A percentile compares a stretch with the other conserved stretches of the same genome.
Evolutionary conservation across 2,329 filamentous ascomycete species (phyloP).

Genomic region (Cytospora mali): DNA sequence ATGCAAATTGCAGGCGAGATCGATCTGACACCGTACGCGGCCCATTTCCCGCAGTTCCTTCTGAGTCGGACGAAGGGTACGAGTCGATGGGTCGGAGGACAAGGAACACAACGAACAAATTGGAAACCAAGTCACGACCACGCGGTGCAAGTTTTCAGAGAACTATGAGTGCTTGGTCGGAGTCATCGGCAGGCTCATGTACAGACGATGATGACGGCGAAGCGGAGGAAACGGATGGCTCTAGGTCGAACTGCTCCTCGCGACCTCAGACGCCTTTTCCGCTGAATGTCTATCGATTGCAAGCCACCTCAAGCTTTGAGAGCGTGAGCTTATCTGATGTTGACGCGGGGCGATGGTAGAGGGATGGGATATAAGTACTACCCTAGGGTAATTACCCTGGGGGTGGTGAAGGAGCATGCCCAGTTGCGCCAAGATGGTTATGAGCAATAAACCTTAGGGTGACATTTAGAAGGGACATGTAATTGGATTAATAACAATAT

Average conservation of each 20-base stretch:
- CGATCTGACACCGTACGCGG: slow-evolving; percentile 9
- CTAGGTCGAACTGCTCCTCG: slow-evolving; percentile 1
- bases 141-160: slow-evolving; percentile 15
- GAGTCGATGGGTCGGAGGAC: slow-evolving; percentile 16
- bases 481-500: too few relatives aligned
- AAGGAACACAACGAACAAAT: slow-evolving; percentile 6
- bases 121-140: not conserved
- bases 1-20: not conserved
- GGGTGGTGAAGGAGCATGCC: too few relatives aligned
- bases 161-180: slow-evolving; percentile 18
- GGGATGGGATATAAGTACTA: too few relatives aligned
- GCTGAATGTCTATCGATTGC: slow-evolving; percentile 5
- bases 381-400: too few relatives aligned
- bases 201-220: not conserved
- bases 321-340: slow-evolving; percentile 8
- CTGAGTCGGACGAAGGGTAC: slow-evolving; percentile 18
- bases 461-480: too few relatives aligned
- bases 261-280: slow-evolving; percentile 4
- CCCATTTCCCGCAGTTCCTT: not conserved
- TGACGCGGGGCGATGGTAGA: too few relatives aligned
- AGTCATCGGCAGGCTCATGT: slow-evolving; percentile 4
- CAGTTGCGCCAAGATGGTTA: too few relatives aligned
- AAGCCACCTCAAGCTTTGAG: slow-evolving; percentile 18
- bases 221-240: not conserved
- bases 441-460: too few relatives aligned